These are phyloP conservation scores for Fusarium papillatum DNA, from an alignment of 2,329 filamentous ascomycete genomes.

Conservation along the genomic window DNA sequence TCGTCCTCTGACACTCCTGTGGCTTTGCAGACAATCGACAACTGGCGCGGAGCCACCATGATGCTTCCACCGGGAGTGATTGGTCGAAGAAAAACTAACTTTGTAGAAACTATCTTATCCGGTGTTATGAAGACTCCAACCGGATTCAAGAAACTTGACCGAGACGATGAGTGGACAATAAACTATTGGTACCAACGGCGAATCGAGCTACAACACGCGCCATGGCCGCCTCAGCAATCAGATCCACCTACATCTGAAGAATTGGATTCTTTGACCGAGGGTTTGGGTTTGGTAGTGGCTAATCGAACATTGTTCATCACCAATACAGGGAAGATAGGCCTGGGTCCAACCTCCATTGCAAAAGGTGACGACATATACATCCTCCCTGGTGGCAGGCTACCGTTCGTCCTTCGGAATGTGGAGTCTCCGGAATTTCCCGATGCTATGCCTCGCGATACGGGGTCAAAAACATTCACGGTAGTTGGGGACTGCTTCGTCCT, in stretches of 20 bases:
- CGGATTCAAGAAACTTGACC: not conserved
- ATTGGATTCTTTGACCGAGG: not conserved
- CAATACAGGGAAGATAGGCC: not conserved
- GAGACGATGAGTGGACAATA: not conserved
- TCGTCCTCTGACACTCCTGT: too few relatives aligned
- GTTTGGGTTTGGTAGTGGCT: not conserved
- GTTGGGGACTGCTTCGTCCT: not conserved
- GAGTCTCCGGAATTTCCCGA: not conserved
- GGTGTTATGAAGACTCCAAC: not conserved
- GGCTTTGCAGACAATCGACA: too few relatives aligned
- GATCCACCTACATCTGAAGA: not conserved
- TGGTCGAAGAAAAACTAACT: not conserved
- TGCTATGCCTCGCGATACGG: rapidly evolving
- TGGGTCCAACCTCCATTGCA: not conserved
- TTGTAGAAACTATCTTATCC: not conserved
- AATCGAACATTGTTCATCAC: not conserved
- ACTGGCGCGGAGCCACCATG: not conserved
- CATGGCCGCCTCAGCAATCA: not conserved
- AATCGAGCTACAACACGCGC: not conserved
- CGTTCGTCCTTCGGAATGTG: not conserved
- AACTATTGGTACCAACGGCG: not conserved
- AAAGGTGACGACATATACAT: not conserved
- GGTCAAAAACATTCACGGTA: not conserved
- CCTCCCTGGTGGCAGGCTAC: not conserved
- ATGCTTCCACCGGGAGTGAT: too few relatives aligned